Evolutionary conservation across 1,139 yeast genomes (phyloP), one percentile per base, ranked within the genome.

Genomic region (Pichia kudriavzevii): DNA sequence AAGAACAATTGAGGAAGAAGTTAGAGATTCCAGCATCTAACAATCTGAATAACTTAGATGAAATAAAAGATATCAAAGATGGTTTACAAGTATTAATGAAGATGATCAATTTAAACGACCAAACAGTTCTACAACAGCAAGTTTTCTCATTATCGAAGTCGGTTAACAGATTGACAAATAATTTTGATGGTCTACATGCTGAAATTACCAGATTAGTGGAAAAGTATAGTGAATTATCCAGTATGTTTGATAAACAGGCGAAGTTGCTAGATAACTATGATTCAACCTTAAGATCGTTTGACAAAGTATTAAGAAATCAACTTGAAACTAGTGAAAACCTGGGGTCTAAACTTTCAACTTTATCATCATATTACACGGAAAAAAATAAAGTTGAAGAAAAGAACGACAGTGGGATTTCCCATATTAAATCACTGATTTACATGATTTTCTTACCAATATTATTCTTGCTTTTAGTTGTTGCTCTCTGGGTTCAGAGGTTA

Each of bases 401-500:
- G 3, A 19, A 23, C 12, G 31, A 23, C 14, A 41, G 35, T 13
- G 10, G 29, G 11, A 17, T 20, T 29, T 12, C 7, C 27, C 7
- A 32, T 34, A 13, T 15, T 39, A 11, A 39, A 13, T 29, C 37
- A 2, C 37, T 44, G 11, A 32, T 49, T 14, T 47, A 43, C 32
- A 28, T 49, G 9, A 50, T 68, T 12, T 57, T 71, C 36, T 46
- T 71, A 26, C 69, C 72, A 1, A 53, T 72, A 17, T 53, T 67
- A 12, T 40, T 63, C 13, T 58, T 66, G 10, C 49, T 70, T 13
- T 47, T 63, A 18, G 50, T 63, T 4, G 60, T 69, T 38, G 56
- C 63, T 3, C 50, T 65, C 7, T 56, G 69, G 40, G 63, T 71
- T 16, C 64, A 64, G 48, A 60, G 70, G 49, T 60, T 72, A 39